Evolutionary conservation across 2,329 filamentous ascomycete species (phyloP).

Genomic region (Neonectria neomacrospora): DNA sequence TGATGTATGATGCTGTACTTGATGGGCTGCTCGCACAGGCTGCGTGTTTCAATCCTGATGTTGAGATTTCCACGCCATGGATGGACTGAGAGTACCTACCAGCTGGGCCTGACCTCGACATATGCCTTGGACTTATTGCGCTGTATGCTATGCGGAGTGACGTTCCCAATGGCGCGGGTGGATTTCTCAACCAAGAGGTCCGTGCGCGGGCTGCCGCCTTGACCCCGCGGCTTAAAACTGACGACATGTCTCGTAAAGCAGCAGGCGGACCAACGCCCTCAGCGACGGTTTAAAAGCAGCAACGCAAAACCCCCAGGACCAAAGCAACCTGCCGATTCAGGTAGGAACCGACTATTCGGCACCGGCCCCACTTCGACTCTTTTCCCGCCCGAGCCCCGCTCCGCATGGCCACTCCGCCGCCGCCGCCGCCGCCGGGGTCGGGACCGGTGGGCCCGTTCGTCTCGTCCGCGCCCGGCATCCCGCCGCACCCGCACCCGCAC

Average conservation of each 20-base stretch:
- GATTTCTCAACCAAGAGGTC: not conserved
- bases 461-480: constrained; percentile 24
- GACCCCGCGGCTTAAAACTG: constrained; percentile 20
- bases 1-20: not conserved
- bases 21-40: not conserved
- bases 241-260: constrained; percentile 27
- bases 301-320: constrained; percentile 24
- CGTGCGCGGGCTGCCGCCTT: constrained; percentile 31
- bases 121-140: too few species aligned
- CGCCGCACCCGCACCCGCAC: constrained; percentile 5
- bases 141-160: too few species aligned
- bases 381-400: not conserved
- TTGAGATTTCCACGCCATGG: too few species aligned
- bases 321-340: not conserved
- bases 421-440: constrained; percentile 13
- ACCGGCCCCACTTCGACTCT: not conserved
- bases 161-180: not conserved
- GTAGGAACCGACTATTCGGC: not conserved
- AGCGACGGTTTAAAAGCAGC: constrained; percentile 38
- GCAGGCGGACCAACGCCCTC: constrained; percentile 25
- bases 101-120: too few species aligned
- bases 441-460: constrained; percentile 27
- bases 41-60: too few species aligned
- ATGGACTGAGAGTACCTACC: too few species aligned
- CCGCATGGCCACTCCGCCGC: constrained; percentile 34